These are phyloP conservation scores for Termitomyces sp. DNA, from an alignment of 768 basidiomycete genomes.

Conservation along the genomic window DNA sequence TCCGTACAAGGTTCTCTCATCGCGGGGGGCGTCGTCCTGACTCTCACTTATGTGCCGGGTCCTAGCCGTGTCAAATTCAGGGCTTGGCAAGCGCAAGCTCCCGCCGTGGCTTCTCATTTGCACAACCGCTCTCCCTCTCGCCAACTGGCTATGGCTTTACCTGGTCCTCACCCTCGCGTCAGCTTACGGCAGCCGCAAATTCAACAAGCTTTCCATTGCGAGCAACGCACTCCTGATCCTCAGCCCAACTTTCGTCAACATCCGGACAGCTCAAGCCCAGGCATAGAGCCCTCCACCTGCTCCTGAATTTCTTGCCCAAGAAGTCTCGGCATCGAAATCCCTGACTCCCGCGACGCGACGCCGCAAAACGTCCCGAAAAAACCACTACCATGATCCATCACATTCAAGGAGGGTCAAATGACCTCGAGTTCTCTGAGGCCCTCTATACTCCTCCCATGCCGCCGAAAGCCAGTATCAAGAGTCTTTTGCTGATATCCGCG, in stretches of 20 bases:
- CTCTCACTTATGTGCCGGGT: neutral
- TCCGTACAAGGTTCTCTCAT: neutral
- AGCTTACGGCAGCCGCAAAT: neutral
- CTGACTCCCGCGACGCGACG: no score
- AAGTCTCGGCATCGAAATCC: no score
- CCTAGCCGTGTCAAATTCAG: neutral
- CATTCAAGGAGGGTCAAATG: neutral
- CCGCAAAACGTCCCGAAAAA: no score
- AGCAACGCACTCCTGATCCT: neutral
- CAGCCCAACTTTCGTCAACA: no score
- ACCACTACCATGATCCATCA: no score
- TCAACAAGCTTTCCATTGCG: neutral
- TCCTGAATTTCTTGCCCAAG: no score
- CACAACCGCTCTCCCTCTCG: no score
- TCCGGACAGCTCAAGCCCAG: neutral
- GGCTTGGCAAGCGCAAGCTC: neutral
- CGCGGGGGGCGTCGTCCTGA: neutral
- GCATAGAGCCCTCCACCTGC: no score
- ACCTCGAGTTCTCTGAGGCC: neutral
- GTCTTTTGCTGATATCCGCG: constrained; percentile 3
- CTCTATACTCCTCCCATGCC: constrained; percentile 1
- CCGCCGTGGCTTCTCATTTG: neutral
- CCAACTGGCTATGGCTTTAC: neutral
- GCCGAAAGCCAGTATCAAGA: constrained; percentile 8
- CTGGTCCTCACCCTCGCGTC: neutral